Base-by-base conservation (phyloP, 2,329 filamentous ascomycete genomes). In the Diaporthe destruens region DNA sequence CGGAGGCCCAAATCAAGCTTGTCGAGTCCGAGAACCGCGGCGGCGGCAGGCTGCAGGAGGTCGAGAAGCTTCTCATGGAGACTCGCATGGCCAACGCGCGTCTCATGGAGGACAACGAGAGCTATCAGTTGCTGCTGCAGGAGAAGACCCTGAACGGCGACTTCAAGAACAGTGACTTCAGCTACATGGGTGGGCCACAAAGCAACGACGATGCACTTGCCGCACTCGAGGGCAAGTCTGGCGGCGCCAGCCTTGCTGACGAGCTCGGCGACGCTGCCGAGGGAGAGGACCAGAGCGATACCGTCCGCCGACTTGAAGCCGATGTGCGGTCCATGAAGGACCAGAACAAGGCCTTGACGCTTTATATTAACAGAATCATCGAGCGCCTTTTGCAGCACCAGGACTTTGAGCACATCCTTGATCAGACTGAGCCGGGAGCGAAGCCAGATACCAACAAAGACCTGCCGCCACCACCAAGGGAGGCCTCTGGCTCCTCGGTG, bases 361-460 rank as follows among this genome's bases (percentile, higher is more conserved):
- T 98, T 76, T 99, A 99, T 85, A 98, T 99, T 86, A 98, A 98
- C 89, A 97, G 96, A 85, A 98, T 99, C 81, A 98, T 99, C 81
- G 96, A 96, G 81, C 93, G 96, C 71, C 90, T 99, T 56, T 88
- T 99, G 75, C 93, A 97, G 80, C 94, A 98, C 83, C 93, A 97
- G 79, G 95, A 97, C 77, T 98, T 98, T 77, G 96, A 99, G 84
- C 91, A 94, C 75, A 97, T 98, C 74, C 87, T 98, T 53, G 94
- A 97, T 80, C 93, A 94, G 81, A 93, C 92, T 11, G 89, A 90
- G 67, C 89, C 92, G 71, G 77, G 81, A 70, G 80, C 81, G 72
- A 78, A 78, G 34, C 78, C 76, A 39, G 88, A 93, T 79, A 88
- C 86, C 49, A 92, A 96, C 81, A 98, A 98, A 82, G 95, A 96